Percentiles rank a stretch among this genome's conserved stretches.
These are phyloP conservation scores for Amylostereum areolatum DNA, from an alignment of 1,284 basidiomycete species.

Conservation along the genomic window DNA sequence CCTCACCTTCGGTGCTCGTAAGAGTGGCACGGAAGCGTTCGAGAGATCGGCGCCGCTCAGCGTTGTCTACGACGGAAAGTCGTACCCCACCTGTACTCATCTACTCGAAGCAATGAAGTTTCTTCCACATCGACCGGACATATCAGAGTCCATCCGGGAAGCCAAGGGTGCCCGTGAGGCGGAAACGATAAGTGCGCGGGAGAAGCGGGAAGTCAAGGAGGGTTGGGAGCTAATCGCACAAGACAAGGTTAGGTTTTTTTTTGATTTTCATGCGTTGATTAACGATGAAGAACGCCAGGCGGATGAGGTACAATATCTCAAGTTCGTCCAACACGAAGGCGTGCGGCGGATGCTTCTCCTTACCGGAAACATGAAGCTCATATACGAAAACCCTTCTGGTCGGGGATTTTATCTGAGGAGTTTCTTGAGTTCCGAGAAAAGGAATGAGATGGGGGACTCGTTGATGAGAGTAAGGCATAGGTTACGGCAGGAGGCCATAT, in stretches of 20 bases:
- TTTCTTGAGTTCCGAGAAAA: too few relatives aligned
- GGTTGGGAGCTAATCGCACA: conserved; percentile 36
- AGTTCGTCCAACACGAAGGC: conserved; percentile 59
- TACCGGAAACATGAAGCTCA: too few relatives aligned
- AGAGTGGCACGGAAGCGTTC: too few relatives aligned
- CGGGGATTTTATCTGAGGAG: too few relatives aligned
- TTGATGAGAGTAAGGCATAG: too few relatives aligned
- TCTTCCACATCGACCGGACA: conserved; percentile 35
- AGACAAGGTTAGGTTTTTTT: conserved; percentile 33
- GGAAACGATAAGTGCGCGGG: conserved; percentile 35
- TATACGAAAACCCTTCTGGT: too few relatives aligned
- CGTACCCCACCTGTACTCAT: conserved; percentile 60
- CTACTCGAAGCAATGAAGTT: conserved; percentile 66
- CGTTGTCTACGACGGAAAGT: conserved; percentile 40
- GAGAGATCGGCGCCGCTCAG: too few relatives aligned
- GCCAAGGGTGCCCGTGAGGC: too few relatives aligned
- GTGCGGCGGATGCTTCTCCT: conserved; percentile 37
- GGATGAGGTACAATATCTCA: conserved; percentile 52
- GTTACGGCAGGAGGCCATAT: too few relatives aligned
- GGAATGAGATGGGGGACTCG: too few relatives aligned
- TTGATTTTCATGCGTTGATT: neutral
- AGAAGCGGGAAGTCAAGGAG: conserved; percentile 43
- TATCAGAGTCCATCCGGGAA: conserved; percentile 47
- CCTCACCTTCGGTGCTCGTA: too few relatives aligned
- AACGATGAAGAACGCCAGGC: conserved; percentile 34